Evolutionary conservation across 768 basidiomycete species (phyloP).

Genomic region (Pseudohyphozyma bogoriensis): DNA sequence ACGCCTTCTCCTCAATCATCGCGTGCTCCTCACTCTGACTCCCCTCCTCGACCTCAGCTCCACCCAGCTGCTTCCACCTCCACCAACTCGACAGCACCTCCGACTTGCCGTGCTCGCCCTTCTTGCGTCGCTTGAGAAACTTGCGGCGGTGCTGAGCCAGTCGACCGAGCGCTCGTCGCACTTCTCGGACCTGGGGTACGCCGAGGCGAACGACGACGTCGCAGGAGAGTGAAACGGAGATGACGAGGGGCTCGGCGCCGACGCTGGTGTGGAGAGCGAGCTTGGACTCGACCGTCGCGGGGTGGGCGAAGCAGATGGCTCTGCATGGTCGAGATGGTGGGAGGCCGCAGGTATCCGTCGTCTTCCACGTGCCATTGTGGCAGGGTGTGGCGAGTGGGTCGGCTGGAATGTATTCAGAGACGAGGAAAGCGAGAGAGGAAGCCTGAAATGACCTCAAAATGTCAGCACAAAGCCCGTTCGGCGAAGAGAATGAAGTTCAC

Average conservation of each 20-base stretch:
- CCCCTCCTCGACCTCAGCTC: neutral
- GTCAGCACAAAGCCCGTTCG: neutral
- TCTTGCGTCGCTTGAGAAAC: neutral
- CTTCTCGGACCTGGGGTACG: slow-evolving; percentile 14
- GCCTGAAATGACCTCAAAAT: neutral
- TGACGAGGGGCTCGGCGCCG: slow-evolving; percentile 16
- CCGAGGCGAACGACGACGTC: slow-evolving; percentile 22
- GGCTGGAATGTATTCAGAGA: slow-evolving; percentile 5
- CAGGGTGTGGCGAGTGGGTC: neutral
- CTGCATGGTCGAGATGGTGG: slow-evolving; percentile 6
- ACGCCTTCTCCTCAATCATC: slow-evolving; percentile 12
- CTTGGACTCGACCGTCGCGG: slow-evolving; percentile 13
- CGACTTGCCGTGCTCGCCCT: neutral
- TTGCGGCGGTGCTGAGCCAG: slow-evolving; percentile 1
- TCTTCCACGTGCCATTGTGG: slow-evolving; percentile 1
- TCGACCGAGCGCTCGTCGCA: slow-evolving; percentile 17
- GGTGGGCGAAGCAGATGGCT: slow-evolving; percentile 23
- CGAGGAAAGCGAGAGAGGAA: slow-evolving; percentile 10
- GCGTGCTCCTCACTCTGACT: neutral
- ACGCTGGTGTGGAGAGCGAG: slow-evolving; percentile 9
- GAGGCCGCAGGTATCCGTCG: neutral
- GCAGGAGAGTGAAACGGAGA: slow-evolving; percentile 11
- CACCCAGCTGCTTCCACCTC: slow-evolving; percentile 1
- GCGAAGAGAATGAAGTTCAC: neutral
- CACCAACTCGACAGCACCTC: slow-evolving; percentile 5